A percentile compares a stretch with the other conserved stretches of the same genome.
Conservation (phyloP, 805 yeast species). For the Kodamaea leandrae region DNA sequence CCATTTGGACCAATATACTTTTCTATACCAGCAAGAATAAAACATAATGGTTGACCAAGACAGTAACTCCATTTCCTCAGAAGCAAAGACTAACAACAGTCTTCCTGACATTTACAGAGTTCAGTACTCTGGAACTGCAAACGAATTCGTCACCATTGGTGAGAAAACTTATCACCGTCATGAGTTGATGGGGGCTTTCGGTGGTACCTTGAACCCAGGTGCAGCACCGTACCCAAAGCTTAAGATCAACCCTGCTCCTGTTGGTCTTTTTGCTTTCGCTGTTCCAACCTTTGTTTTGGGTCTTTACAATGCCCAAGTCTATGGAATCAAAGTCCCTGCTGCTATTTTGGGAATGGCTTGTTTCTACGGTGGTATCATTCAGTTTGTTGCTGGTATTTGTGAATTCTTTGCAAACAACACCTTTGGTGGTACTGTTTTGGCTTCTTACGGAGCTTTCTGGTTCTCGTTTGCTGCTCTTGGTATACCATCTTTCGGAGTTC, state of each 20-base stretch:
- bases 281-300: slow-evolving; percentile 48
- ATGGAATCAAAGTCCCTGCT: slow-evolving; percentile 42
- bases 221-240: slow-evolving; percentile 46
- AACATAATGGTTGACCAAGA: slow-evolving; percentile 9
- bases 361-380: slow-evolving; percentile 50
- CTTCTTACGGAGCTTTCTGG: slow-evolving; percentile 58
- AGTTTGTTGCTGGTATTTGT: slow-evolving; percentile 50
- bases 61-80: slow-evolving; percentile 5
- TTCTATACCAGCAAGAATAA: background rate
- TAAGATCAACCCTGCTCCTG: slow-evolving; percentile 52
- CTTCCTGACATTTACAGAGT: slow-evolving; percentile 7
- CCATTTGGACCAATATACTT: too few relatives aligned
- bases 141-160: slow-evolving; percentile 42
- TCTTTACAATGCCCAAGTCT: slow-evolving; percentile 44
- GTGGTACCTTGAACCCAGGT: slow-evolving; percentile 53
- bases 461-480: slow-evolving; percentile 46
- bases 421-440: slow-evolving; percentile 53
- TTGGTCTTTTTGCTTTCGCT: slow-evolving; percentile 51
- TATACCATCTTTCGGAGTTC: slow-evolving; percentile 57
- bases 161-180: slow-evolving; percentile 44
- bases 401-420: slow-evolving; percentile 51
- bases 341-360: slow-evolving; percentile 45
- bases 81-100: slow-evolving; percentile 1
- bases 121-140: slow-evolving; percentile 32
- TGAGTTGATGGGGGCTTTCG: slow-evolving; percentile 63